Evolutionary conservation across 352 stramenopile genomes (phyloP), one percentile per base, ranked within the genome.

Genomic region (Phytophthora syringae): DNA sequence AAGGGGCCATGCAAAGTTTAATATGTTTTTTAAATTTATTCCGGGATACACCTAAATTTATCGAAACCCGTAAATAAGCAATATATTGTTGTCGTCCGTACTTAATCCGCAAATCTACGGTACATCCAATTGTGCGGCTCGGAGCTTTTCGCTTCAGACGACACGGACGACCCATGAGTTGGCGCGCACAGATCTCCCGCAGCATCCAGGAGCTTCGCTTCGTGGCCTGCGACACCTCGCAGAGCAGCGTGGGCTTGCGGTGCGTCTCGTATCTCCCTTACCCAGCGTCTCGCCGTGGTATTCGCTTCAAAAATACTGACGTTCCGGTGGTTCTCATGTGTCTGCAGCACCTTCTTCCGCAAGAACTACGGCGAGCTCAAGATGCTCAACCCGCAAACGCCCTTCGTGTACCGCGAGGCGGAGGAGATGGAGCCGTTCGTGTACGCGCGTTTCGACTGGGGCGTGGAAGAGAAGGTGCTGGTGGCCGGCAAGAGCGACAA

Each of bases 331-430:
- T 67, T 43, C 16, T 52, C 25, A 39, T 48, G 57, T 50, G 10
- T 53, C 22, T 60, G 52, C 51, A 95, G 88, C 50, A 84, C 76
- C 53, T 95, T 94, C 56, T 95, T 95, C 77, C 84, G 74, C 63
- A 90, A 90, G 70, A 93, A 95, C 72, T 95, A 95, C 76, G 71
- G 56, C 12, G 88, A 95, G 67, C 82, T 95, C 40, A 95, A 95
- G 82, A 93, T 94, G 85, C 74, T 95, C 30, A 95, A 95, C 75
- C 88, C 87, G 18, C 61, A 64, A 52, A 95, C 86, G 56, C 88
- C 88, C 22, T 87, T 95, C 54, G 77, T 95, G 49, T 95, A 95
- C 78, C 82, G 88, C 45, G 88, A 95, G 52, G 86, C 84, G n/a
- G 86, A 94, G 40, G 88, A 92, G 55, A 89, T 94, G 76, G 76